Base-by-base conservation (phyloP, 2,329 filamentous ascomycete genomes). In the Phialophora macrospora region DNA sequence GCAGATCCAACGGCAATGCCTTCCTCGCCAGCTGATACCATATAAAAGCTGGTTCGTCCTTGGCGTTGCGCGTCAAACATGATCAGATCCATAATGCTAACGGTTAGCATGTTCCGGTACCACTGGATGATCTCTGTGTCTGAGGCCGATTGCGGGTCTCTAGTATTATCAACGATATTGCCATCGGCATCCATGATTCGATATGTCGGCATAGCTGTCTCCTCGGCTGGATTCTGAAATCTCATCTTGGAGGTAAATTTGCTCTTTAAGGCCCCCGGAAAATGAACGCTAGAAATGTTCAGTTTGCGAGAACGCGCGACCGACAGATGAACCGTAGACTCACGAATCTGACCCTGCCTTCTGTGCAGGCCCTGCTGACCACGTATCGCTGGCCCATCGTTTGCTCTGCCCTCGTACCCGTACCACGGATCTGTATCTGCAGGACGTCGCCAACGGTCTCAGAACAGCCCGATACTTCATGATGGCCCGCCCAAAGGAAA, bases 41-140 rank as follows among this genome's bases (percentile, higher is more conserved):
- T 98, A 79, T 99, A 99, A 80, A 99, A 99, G 77, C 90, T 93
- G 63, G 97, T 80, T 22, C 92, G 87, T n/a, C 93, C 93, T 79
- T 99, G 95, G 54, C 95, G 85, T 79, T 99, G 95, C 0, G 95
- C 93, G 74, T 99, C 95, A 75, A 97, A 97, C 93, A 98, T 98
- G 76, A 98, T 91, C 62, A 96, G 78, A 75, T 99, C 95, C 92
- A 99, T 95, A 71, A 98, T 90, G 63, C 90, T 88, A 63, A 89
- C 86, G 83, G 81, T 84, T 64, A 89, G 77, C 87, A 89, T 89
- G 72, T 88, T 86, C 70, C 82, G 85, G 74, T 89, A 89, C 78
- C 87, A 82, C 4, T 77, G 80, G 49, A 88, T 68, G 0, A 85
- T 80, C 65, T 95, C 88, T 60, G 85, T 83, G 65, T 85, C 80